Evolutionary conservation across 2,329 filamentous ascomycete species (phyloP).

Genomic region (Phialemoniopsis sp.): DNA sequence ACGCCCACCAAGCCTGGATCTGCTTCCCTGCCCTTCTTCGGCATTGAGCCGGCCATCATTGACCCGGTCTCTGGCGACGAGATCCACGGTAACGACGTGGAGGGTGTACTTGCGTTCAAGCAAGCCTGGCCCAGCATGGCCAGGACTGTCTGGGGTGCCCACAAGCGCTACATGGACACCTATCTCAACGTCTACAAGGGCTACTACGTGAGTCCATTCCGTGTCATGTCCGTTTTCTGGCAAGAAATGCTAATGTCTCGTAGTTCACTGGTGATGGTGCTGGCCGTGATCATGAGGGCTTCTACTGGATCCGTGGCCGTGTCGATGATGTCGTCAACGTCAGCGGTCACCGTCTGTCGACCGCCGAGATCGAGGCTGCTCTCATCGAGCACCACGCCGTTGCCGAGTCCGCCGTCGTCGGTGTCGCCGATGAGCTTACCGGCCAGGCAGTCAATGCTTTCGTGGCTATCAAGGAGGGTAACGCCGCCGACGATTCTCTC

Average conservation of each 20-base stretch:
- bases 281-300: slow-evolving; percentile 93
- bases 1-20: slow-evolving; percentile 96
- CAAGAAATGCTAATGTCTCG: not conserved
- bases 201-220: slow-evolving; percentile 74
- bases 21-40: slow-evolving; percentile 95
- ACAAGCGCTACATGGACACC: slow-evolving; percentile 98
- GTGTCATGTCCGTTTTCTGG: slow-evolving; percentile 1
- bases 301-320: slow-evolving; percentile 99
- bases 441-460: slow-evolving; percentile 98
- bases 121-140: slow-evolving; percentile 98
- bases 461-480: slow-evolving; percentile 84
- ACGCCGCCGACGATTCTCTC: slow-evolving; percentile 71
- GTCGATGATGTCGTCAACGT: slow-evolving; percentile 99
- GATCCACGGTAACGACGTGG: slow-evolving; percentile 91
- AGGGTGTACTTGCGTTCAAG: slow-evolving; percentile 96
- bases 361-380: slow-evolving; percentile 95
- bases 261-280: slow-evolving; percentile 92
- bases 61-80: slow-evolving; percentile 94
- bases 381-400: slow-evolving; percentile 88
- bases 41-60: slow-evolving; percentile 95
- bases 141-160: slow-evolving; percentile 93
- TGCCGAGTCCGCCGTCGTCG: slow-evolving; percentile 92
- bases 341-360: slow-evolving; percentile 91
- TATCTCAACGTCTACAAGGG: slow-evolving; percentile 97
- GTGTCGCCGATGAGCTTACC: slow-evolving; percentile 87